phyloP scores from a whole-genome alignment of 345 rosid species.

The Corchorus capsularis region DNA sequence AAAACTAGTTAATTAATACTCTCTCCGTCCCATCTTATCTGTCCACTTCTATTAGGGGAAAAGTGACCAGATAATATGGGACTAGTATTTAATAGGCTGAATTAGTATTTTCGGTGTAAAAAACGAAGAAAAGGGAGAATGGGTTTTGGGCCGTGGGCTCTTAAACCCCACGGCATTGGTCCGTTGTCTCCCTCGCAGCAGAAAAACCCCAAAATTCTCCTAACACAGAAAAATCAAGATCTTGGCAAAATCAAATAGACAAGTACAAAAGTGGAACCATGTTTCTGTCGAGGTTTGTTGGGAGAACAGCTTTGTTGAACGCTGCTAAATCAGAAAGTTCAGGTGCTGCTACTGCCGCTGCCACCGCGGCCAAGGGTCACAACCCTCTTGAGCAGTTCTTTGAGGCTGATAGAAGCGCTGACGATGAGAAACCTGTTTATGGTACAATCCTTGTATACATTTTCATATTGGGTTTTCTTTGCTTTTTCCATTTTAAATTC shows the following conservation, averaged over 20 bases:
- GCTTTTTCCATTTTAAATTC: neutral
- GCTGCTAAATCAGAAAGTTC: constrained; percentile 66
- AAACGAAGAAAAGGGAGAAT: no score
- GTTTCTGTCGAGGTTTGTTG: constrained; percentile 65
- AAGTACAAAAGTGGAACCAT: constrained; percentile 24
- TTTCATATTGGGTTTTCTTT: neutral
- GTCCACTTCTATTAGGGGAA: no score
- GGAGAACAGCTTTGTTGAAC: constrained; percentile 57
- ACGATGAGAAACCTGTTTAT: constrained; percentile 69
- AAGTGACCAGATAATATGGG: no score
- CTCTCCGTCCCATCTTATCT: no score
- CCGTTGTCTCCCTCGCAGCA: neutral
- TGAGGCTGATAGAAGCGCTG: constrained; percentile 68
- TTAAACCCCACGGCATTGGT: neutral
- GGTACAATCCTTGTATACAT: constrained; percentile 39
- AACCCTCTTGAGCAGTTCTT: constrained; percentile 89
- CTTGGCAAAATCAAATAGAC: neutral
- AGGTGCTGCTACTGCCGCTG: constrained; percentile 51
- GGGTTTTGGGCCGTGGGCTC: neutral
- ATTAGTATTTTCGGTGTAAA: no score
- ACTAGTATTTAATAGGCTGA: no score
- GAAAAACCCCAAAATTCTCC: neutral
- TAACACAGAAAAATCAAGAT: neutral
- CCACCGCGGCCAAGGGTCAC: constrained; percentile 35
- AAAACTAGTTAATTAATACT: no score